These are phyloP conservation scores for Ophiostoma sp. DNA, from an alignment of 2,329 filamentous ascomycete species.

Conservation along the genomic window DNA sequence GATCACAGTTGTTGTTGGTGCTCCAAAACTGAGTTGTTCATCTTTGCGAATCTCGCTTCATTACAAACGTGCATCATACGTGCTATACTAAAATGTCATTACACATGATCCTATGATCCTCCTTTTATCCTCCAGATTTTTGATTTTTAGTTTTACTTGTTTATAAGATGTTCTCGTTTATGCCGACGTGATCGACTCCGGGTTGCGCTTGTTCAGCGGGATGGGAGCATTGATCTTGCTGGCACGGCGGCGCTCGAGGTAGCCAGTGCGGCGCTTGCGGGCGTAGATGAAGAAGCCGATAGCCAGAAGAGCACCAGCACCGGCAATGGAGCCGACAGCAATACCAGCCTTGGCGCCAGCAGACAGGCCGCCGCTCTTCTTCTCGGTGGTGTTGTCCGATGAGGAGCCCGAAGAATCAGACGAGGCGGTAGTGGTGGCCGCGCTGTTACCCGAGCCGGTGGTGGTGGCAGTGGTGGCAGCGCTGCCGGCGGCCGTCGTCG, in stretches of 20 bases:
- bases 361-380: slow-evolving; percentile 34
- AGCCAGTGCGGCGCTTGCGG: slow-evolving; percentile 23
- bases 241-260: slow-evolving; percentile 23
- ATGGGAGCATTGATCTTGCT: slow-evolving; percentile 24
- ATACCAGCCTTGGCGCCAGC: slow-evolving; percentile 42
- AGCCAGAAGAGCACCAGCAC: slow-evolving; percentile 22
- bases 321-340: slow-evolving; percentile 40
- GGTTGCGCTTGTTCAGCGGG: slow-evolving; percentile 26
- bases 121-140: neutral
- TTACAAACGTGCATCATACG: neutral
- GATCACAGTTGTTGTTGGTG: neutral
- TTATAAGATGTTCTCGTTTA: neutral
- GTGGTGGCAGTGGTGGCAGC: neutral
- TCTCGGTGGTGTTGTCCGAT: neutral
- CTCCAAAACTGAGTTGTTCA: neutral
- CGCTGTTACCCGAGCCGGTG: neutral
- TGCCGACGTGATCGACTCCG: slow-evolving; percentile 23
- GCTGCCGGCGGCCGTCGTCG: neutral
- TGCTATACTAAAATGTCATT: neutral
- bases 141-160: neutral
- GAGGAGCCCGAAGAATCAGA: neutral
- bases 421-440: neutral
- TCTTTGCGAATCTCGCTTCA: neutral
- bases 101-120: slow-evolving; percentile 3
- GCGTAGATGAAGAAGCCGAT: slow-evolving; percentile 14